Evolutionary conservation across 495 filamentous ascomycete genomes (phyloP), one percentile per base, ranked within the genome.

Genomic region (Lentithecium fluviatile): DNA sequence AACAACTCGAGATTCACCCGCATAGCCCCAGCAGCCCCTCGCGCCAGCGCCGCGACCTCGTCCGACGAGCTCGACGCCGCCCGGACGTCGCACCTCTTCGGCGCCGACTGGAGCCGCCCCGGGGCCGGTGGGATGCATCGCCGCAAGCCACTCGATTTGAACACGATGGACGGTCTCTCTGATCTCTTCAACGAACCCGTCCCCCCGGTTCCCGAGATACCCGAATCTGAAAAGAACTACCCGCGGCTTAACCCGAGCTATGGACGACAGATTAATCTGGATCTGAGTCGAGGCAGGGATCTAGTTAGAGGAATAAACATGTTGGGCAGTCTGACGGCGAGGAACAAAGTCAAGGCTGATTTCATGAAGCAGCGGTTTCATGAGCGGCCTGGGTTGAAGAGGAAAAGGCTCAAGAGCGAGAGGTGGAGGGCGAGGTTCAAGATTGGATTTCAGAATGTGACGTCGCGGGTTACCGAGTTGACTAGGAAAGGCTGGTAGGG

Each of bases 311-410:
- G 81, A 0, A 74, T 92, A 50, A 68, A 69, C 49, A 66, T 75
- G 45, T 64, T 93, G 50, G 74, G 79, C 11, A 62, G 72, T 13
- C 61, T 79, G 42, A 71, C 77, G 49, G 46, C 65, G 42, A 69
- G 73, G 56, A 91, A 91, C 69, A 75, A 62, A 13, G 72, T 92
- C 19, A 72, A 63, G 64, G 8, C 20, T 3, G 82, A 88, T 69
- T 68, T 74, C 42, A 46, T 56, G 3, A 53, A 37, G 58, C 87
- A 91, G 73, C 71, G 78, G 57, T 88, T 82, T 59, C 84, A 93
- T 70, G 89, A 92, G 77, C 74, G 87, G 47, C 79, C 81, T 2
- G 87, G 86, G 3, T 69, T 88, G 71, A 89, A 89, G 80, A 78
- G 85, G 71, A 92, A 91, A 80, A 79, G 88, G 66, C 68, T 88